A percentile compares a stretch with the other conserved stretches of the same genome.
phyloP scores from a whole-genome alignment of 305 asterid genomes.

The Fraxinus xanthoxyloides region DNA sequence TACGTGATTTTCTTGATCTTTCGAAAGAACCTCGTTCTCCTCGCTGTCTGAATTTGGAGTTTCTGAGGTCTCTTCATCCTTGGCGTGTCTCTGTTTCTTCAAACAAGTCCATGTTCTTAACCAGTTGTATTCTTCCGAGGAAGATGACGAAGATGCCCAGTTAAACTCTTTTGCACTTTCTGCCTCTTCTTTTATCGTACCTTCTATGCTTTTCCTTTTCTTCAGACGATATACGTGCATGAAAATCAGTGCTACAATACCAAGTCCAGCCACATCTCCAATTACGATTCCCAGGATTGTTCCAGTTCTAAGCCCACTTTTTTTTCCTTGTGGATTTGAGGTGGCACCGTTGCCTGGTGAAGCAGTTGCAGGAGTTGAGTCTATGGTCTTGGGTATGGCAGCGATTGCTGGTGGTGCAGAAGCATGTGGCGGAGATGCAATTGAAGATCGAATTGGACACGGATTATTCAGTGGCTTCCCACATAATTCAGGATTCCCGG shows the following conservation, averaged over 20 bases:
- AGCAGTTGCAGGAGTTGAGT: conserved; percentile 39
- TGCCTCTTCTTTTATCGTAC: conserved; percentile 33
- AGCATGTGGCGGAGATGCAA: conserved; percentile 41
- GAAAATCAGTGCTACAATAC: conserved; percentile 43
- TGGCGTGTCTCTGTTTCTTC: conserved; percentile 43
- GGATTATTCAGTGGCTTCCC: conserved; percentile 53
- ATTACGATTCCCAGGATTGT: conserved; percentile 63
- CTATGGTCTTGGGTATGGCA: conserved; percentile 64
- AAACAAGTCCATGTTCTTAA: conserved; percentile 68
- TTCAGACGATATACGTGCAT: conserved; percentile 44
- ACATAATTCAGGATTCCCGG: conserved; percentile 71
- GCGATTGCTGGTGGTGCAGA: conserved; percentile 65
- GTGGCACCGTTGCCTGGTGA: conserved; percentile 26
- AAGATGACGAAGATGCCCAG: conserved; percentile 69
- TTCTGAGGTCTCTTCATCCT: conserved; percentile 20
- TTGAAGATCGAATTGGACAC: conserved; percentile 68
- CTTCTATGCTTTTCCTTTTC: conserved; percentile 36
- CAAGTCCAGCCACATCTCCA: conserved; percentile 70
- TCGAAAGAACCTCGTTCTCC: conserved; percentile 9
- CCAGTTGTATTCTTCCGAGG: conserved; percentile 62
- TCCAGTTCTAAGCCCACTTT: conserved; percentile 40
- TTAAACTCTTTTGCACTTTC: conserved; percentile 59
- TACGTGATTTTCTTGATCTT: conserved; percentile 9
- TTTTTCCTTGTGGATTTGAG: conserved; percentile 9
- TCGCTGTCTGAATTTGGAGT: conserved; percentile 37